phyloP scores from a whole-genome alignment of 1,284 basidiomycete genomes.

The Rhodotorula mucilaginosa region DNA sequence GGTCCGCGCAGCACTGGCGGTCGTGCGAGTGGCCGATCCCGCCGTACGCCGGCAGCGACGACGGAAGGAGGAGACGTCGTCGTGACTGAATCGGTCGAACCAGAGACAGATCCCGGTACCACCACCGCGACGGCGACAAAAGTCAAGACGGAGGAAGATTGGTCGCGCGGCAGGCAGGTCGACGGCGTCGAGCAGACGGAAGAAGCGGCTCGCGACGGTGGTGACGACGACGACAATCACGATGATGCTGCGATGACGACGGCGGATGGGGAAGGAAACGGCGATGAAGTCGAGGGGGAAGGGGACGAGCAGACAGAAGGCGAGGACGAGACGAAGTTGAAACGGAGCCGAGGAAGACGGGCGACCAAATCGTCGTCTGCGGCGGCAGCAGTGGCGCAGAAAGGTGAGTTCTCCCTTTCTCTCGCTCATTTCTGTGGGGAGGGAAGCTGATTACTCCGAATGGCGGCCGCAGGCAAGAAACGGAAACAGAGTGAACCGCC shows the following conservation, averaged over 20 bases:
- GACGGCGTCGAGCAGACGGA: not conserved
- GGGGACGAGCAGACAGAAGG: slow-evolving; percentile 5
- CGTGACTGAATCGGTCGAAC: not conserved
- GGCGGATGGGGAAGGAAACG: slow-evolving; percentile 1
- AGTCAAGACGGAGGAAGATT: not conserved
- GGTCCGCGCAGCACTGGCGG: not conserved
- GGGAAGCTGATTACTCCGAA: not conserved
- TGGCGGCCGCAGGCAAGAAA: not conserved
- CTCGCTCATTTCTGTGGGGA: not conserved
- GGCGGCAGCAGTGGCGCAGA: not conserved
- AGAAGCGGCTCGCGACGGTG: not conserved
- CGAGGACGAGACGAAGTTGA: slow-evolving; percentile 3
- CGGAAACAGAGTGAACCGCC: slow-evolving; percentile 22
- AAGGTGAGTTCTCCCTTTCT: not conserved
- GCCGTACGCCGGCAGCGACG: not conserved
- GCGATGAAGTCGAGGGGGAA: not conserved
- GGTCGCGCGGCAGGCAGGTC: not conserved
- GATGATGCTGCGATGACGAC: not conserved
- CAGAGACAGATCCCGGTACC: not conserved
- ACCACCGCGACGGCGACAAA: not conserved
- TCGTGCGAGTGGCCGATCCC: not conserved
- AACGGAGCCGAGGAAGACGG: slow-evolving; percentile 2
- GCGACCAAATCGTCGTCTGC: slow-evolving; percentile 1
- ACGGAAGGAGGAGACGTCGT: not conserved
- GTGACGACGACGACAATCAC: not conserved